Evolutionary conservation across 345 rosid genomes (phyloP).

Genomic region (Populus pruinosa): DNA sequence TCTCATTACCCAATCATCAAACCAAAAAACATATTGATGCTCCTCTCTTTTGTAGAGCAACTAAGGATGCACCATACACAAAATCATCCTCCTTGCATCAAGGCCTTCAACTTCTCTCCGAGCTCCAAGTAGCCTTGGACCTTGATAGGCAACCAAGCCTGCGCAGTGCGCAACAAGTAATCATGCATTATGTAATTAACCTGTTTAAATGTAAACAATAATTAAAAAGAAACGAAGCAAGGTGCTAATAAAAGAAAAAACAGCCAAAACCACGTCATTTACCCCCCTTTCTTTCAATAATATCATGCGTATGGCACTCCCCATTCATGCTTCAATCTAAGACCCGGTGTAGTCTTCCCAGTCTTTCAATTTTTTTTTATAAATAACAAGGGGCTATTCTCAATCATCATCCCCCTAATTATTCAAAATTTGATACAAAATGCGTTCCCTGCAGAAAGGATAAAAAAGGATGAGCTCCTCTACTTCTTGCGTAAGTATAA

Average conservation of each 20-base stretch:
- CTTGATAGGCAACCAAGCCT: background rate
- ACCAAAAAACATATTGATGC: too few relatives aligned
- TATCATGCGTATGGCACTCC: background rate
- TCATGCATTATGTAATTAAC: background rate
- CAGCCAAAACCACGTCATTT: background rate
- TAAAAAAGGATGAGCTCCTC: slow-evolving; percentile 5
- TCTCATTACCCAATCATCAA: too few relatives aligned
- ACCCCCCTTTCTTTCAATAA: background rate
- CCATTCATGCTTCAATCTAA: background rate
- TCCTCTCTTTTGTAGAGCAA: too few relatives aligned
- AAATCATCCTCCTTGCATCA: too few relatives aligned
- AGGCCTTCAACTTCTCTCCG: too few relatives aligned
- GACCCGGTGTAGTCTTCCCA: background rate
- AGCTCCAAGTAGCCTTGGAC: too few relatives aligned
- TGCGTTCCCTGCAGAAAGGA: background rate
- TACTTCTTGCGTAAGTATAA: slow-evolving; percentile 59
- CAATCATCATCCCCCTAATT: slow-evolving; percentile 1
- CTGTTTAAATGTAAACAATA: too few relatives aligned
- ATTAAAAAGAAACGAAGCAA: too few relatives aligned
- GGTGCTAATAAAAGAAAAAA: too few relatives aligned
- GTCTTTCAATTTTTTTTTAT: background rate
- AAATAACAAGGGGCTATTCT: background rate
- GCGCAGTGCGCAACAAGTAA: background rate
- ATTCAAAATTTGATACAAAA: slow-evolving; percentile 17
- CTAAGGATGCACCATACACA: too few relatives aligned